phyloP scores from a whole-genome alignment of 345 rosid genomes.

The Litchi chinensis region DNA sequence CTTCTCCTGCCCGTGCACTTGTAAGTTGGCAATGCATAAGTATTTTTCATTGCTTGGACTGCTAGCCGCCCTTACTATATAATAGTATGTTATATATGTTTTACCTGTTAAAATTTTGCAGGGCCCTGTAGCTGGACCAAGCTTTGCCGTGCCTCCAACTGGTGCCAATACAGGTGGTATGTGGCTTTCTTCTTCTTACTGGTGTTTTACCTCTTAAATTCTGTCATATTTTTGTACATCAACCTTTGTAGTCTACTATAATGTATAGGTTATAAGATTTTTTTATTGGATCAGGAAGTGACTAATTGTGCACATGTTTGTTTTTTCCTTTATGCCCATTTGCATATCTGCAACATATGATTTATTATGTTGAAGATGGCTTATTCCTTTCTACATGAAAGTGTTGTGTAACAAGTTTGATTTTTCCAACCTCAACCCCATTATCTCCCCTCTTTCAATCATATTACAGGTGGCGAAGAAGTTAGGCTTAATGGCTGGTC shows the following conservation, averaged over 20 bases:
- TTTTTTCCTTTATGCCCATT: background rate
- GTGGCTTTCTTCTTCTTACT: constrained; percentile 6
- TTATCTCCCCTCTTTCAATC: background rate
- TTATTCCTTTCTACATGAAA: background rate
- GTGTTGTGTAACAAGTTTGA: background rate
- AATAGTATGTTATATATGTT: background rate
- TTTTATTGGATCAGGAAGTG: background rate
- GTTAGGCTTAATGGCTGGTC: constrained; percentile 44
- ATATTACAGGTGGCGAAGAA: constrained; percentile 45
- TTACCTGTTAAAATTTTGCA: constrained; percentile 26
- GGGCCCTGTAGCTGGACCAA: constrained; percentile 83
- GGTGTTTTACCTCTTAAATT: background rate
- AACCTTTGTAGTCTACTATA: background rate
- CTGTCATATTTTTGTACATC: background rate
- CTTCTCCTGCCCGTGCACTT: constrained; percentile 51
- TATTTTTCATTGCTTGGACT: constrained; percentile 13
- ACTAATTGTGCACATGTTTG: background rate
- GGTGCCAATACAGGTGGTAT: constrained; percentile 62
- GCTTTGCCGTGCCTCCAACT: constrained; percentile 64
- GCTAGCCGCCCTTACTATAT: background rate
- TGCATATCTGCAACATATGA: background rate
- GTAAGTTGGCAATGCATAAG: constrained; percentile 41
- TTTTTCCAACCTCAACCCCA: background rate
- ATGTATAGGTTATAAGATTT: background rate
- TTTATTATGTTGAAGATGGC: background rate